Conservation (phyloP, 441 rosid species). For the Omphalea diandra region DNA sequence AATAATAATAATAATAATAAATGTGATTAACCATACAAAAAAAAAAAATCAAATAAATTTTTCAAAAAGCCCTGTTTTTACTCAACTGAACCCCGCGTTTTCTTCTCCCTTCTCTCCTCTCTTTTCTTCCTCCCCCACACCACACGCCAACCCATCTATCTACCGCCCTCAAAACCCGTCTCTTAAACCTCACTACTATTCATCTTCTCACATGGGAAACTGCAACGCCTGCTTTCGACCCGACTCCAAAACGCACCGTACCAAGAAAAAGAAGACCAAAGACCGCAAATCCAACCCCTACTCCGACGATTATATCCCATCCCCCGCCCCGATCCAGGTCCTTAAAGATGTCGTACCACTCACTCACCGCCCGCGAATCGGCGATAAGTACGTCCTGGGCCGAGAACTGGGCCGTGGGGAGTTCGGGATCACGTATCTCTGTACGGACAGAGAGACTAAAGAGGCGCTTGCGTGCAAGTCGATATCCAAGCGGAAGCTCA, state of each 20-base stretch:
- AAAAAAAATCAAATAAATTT: constrained; percentile 8
- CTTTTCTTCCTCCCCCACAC: neutral
- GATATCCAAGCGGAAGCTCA: constrained; percentile 77
- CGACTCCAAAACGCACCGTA: constrained; percentile 32
- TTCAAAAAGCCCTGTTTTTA: constrained; percentile 46
- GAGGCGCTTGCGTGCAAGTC: constrained; percentile 89
- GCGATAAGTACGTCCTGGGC: constrained; percentile 79
- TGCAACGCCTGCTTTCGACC: constrained; percentile 80
- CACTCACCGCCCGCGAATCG: constrained; percentile 65
- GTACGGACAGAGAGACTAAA: constrained; percentile 78
- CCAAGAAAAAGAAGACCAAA: constrained; percentile 39
- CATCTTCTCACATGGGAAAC: constrained; percentile 49
- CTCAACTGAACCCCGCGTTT: constrained; percentile 60
- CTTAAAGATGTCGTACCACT: constrained; percentile 63
- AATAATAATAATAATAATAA: neutral
- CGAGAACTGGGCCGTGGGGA: constrained; percentile 94
- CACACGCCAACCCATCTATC: neutral
- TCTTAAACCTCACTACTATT: no score
- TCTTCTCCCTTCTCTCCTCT: constrained; percentile 29
- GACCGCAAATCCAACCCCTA: constrained; percentile 61
- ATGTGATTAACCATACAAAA: neutral
- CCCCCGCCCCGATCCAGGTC: constrained; percentile 64
- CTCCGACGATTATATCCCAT: constrained; percentile 40
- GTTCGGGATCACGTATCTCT: constrained; percentile 90
- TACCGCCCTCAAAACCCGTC: no score